Base-by-base conservation (phyloP, 2,329 filamentous ascomycete genomes). In the Talaromyces pinophilus region DNA sequence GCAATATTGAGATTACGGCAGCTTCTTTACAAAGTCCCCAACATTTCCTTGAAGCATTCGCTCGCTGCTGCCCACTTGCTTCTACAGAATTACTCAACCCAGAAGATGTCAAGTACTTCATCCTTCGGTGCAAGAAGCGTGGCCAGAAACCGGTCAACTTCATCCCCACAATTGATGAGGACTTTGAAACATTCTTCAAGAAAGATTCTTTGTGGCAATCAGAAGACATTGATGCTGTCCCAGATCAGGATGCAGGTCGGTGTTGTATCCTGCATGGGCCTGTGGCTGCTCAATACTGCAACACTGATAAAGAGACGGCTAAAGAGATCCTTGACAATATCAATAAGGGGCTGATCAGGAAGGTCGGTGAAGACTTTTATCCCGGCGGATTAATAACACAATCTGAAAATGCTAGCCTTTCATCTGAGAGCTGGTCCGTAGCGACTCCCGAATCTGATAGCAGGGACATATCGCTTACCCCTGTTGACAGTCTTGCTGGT, bases 131-230 rank as follows among this genome's bases (percentile, higher is more conserved):
- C 84, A 89, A 94, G 81, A 90, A 93, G 40, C 92, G 91, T 57
- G 90, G 90, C 48, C 95, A 98, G 84, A 99, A 99, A 86, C 95
- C 95, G 1, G 91, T 95, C 33, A 95, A 94, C 0, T 99, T 99
- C 77, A 93, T 99, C 35, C 95, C 95, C 4, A 85, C 90, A 17
- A 85, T 99, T 28, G 95, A 99, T 73, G 92, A 96, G 69, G 96
- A 93, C 77, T 99, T 99, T 71, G 95, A 99, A 77, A 96, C 96
- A 82, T 99, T 92, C 84, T 99, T 99, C 90, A 99, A 99, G 88
- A 99, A 99, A 84, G 95, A 99, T 79, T 98, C 95, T 1, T 86
- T 99, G 7, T 99, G 95, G 95, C 95, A 99, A 81, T 97, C 94
- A 0, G 95, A 99, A 81, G 95, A 99, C 74, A 85, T 99, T 7